These are phyloP conservation scores for Rhodotorula taiwanensis DNA, from an alignment of 768 basidiomycete genomes.

Conservation along the genomic window DNA sequence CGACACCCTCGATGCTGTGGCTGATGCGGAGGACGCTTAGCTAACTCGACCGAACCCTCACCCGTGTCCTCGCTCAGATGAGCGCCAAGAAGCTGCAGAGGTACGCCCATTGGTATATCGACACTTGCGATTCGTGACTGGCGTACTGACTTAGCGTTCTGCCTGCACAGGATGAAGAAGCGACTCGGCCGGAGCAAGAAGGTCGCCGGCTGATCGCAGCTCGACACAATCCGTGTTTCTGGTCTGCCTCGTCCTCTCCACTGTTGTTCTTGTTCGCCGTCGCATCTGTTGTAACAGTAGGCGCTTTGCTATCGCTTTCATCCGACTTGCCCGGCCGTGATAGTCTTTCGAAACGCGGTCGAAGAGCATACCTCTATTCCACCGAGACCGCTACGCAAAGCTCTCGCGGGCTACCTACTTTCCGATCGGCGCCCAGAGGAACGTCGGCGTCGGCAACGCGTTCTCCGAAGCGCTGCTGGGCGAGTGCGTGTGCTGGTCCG, in stretches of 20 bases:
- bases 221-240: too few species aligned
- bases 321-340: neutral
- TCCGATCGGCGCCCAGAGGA: too few species aligned
- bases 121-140: neutral
- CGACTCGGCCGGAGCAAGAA: conserved; percentile 40
- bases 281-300: neutral
- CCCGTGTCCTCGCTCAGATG: conserved; percentile 23
- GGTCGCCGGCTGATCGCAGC: conserved; percentile 34
- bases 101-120: conserved; percentile 5
- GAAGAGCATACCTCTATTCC: too few species aligned
- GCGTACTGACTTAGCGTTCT: neutral
- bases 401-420: too few species aligned
- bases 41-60: too few species aligned
- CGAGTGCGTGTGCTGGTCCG: too few species aligned
- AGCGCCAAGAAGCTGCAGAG: conserved; percentile 40
- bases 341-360: too few species aligned
- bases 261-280: neutral
- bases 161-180: conserved; percentile 37
- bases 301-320: neutral
- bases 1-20: too few species aligned
- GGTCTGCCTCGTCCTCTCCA: neutral
- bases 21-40: too few species aligned
- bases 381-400: too few species aligned
- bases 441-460: too few species aligned
- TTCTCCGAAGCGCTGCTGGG: too few species aligned